Base-by-base conservation (phyloP, 768 basidiomycete genomes). In the Lanmaoa pseudosensibilis region DNA sequence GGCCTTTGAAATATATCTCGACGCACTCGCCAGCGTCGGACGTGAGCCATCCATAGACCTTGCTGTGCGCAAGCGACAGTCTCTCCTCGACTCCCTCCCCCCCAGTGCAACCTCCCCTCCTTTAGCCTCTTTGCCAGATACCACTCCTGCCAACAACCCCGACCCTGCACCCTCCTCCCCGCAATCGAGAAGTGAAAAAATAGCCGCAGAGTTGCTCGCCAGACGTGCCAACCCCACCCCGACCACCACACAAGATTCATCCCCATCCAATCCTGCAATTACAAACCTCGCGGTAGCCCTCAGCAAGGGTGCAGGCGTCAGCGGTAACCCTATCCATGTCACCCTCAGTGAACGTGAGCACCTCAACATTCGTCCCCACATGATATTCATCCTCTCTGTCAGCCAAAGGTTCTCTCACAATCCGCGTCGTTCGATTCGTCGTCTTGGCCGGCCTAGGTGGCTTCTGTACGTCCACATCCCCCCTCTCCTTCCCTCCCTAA, bases 301-400 rank as follows among this genome's bases (percentile, higher is more conserved):
- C 46, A 69, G 75, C 56, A 67, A 75, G 48, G 77, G 75, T 18
- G 75, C 75, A 12, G 80, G 79, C 25, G 74, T 76, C 19, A 75
- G 69, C 33, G 71, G 71, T 0, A 82, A 82, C 56, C 93, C 93
- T 6, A 85, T 95, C 33, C 82, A 89, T 46, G 93, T 94, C 38
- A 81, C 90, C 25, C 81, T 94, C 60, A 84, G 85, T 58, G 91
- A 94, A 79, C 83, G 92, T 89, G 65, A 71, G 88, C 79, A 18
- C 25, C 56, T 18, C 51, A 10, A 0, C 6, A 11, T 15, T 36
- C 13, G 5, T 36, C 16, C 15, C n/a, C 41, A 18, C 21, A 0
- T 6, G 32, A 13, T 21, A 21, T n/a, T 46, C 53, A 67, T 12
- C 52, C 32, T 23, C 34, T 19, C 40, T 9, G 11, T 15, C 55